phyloP scores from a whole-genome alignment of 306 rosid species.

The Prunus kanzakura region DNA sequence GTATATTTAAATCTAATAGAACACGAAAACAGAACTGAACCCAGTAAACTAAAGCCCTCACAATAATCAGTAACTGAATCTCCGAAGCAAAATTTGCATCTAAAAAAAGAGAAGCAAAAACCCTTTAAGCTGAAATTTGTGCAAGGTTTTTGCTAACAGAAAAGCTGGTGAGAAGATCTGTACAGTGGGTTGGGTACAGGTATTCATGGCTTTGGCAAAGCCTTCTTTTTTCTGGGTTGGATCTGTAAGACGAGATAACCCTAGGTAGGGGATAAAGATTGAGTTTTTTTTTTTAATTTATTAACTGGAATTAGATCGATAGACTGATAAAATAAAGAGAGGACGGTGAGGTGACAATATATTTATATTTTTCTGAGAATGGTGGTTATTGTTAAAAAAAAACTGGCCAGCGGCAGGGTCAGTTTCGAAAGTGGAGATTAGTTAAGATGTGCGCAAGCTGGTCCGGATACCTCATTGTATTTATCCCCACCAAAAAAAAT shows the following conservation, averaged over 20 bases:
- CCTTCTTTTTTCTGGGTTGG: slow-evolving; percentile 24
- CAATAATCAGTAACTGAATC: slow-evolving; percentile 10
- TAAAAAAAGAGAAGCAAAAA: slow-evolving; percentile 11
- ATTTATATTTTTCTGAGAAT: neutral
- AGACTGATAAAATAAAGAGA: neutral
- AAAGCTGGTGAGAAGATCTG: slow-evolving; percentile 38
- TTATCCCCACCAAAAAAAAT: too few species aligned
- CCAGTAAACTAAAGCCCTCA: slow-evolving; percentile 23
- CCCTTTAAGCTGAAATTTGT: slow-evolving; percentile 25
- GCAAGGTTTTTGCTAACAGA: slow-evolving; percentile 33
- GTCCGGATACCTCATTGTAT: rapidly evolving
- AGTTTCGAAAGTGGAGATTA: rapidly evolving
- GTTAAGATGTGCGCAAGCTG: too few species aligned
- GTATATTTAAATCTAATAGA: slow-evolving; percentile 5
- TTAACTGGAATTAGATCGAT: slow-evolving; percentile 15
- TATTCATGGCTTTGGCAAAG: slow-evolving; percentile 22
- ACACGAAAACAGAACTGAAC: slow-evolving; percentile 19
- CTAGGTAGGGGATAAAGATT: slow-evolving; percentile 52
- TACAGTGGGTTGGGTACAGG: slow-evolving; percentile 27
- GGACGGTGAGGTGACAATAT: slow-evolving; percentile 12
- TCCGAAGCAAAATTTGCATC: slow-evolving; percentile 15
- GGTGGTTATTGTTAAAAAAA: too few species aligned
- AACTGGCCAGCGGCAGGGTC: too few species aligned
- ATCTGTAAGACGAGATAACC: slow-evolving; percentile 49
- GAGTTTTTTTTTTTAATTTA: slow-evolving; percentile 9